Conservation (phyloP, 2,329 filamentous ascomycete species). For the Fusarium staphyleae region DNA sequence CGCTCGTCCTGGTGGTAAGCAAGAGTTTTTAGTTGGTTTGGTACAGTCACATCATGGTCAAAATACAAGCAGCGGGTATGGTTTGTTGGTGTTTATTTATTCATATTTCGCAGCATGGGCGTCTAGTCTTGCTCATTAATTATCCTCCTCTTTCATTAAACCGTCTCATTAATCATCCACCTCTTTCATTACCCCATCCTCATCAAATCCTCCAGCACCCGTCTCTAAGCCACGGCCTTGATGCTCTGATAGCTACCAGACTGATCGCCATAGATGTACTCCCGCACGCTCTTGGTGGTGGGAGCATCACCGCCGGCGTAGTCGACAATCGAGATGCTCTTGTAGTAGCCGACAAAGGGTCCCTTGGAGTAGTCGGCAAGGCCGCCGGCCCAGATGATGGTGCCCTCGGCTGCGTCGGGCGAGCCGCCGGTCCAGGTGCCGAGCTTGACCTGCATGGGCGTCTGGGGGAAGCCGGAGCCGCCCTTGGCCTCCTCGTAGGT, state of each 20-base stretch:
- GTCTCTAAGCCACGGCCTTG: slow-evolving; percentile 35
- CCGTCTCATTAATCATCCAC: slow-evolving; percentile 1
- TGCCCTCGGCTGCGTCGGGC: slow-evolving; percentile 68
- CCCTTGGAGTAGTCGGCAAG: slow-evolving; percentile 52
- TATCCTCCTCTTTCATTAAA: slow-evolving; percentile 3
- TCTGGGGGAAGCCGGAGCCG: slow-evolving; percentile 71
- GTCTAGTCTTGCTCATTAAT: slow-evolving; percentile 14
- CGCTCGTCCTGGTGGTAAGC: no score
- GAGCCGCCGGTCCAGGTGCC: slow-evolving; percentile 71
- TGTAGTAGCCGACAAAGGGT: slow-evolving; percentile 55
- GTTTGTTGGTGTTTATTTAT: neutral
- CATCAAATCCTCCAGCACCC: neutral
- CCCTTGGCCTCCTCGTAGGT: slow-evolving; percentile 63
- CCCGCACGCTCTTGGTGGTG: slow-evolving; percentile 45
- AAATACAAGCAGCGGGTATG: no score
- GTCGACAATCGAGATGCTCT: slow-evolving; percentile 54
- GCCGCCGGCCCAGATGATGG: slow-evolving; percentile 74
- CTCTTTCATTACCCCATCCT: slow-evolving; percentile 1
- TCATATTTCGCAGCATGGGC: neutral
- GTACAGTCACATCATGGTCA: no score
- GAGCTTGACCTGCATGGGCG: slow-evolving; percentile 73
- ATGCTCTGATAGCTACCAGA: slow-evolving; percentile 54
- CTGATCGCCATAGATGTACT: slow-evolving; percentile 53
- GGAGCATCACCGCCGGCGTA: slow-evolving; percentile 50
- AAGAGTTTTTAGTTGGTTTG: no score